These are phyloP conservation scores for Lecanicillium sp. DNA, from an alignment of 2,329 filamentous ascomycete species.

Conservation along the genomic window DNA sequence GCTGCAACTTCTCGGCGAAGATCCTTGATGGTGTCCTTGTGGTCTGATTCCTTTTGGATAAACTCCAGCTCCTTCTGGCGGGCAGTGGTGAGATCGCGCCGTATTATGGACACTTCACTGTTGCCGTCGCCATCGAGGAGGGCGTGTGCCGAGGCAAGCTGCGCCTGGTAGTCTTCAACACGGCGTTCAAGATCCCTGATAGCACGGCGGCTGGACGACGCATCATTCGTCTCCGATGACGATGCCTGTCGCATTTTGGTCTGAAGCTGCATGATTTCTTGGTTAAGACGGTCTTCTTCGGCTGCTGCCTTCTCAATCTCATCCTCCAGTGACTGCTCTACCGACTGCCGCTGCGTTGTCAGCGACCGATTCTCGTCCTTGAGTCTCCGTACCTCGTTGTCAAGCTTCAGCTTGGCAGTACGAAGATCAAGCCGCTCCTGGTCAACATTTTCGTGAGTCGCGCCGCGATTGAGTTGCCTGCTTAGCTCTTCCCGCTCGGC, in stretches of 20 bases:
- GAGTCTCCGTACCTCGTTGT: conserved; percentile 57
- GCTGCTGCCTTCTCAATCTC: conserved; percentile 58
- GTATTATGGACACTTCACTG: conserved; percentile 52
- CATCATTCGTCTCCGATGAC: conserved; percentile 43
- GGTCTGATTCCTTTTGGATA: conserved; percentile 55
- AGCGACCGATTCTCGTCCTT: conserved; percentile 56
- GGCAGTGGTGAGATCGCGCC: conserved; percentile 54
- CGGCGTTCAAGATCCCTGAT: conserved; percentile 58
- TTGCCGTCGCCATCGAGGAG: conserved; percentile 32
- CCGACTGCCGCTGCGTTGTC: conserved; percentile 44
- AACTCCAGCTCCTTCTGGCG: conserved; percentile 60
- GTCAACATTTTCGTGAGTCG: conserved; percentile 53
- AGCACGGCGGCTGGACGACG: conserved; percentile 52
- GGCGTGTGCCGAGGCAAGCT: conserved; percentile 25
- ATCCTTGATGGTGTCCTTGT: conserved; percentile 54
- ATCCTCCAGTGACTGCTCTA: conserved; percentile 57
- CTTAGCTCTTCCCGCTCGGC: conserved; percentile 62
- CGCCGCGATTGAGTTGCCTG: conserved; percentile 47
- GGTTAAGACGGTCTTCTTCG: conserved; percentile 56
- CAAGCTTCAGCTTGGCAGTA: conserved; percentile 58
- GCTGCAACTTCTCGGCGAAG: conserved; percentile 59
- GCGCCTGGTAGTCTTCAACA: conserved; percentile 45
- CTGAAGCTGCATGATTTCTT: conserved; percentile 47
- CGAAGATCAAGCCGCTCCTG: conserved; percentile 63
- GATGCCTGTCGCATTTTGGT: conserved; percentile 34